A percentile compares a stretch with the other conserved stretches of the same genome.
Conservation (phyloP, 305 asterid species). For the Fraxinus sp. region DNA sequence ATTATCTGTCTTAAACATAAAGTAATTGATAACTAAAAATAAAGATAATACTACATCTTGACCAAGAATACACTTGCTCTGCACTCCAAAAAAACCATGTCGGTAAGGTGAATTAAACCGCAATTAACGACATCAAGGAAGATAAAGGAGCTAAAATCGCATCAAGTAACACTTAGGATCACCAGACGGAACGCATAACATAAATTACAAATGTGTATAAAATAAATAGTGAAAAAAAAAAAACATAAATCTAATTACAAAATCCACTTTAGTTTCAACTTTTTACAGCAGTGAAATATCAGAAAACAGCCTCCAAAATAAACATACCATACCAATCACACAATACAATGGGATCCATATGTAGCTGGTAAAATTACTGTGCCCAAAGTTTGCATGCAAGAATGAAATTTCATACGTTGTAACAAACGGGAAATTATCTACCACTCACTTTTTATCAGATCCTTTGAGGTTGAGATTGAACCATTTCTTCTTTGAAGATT, state of each 20-base stretch:
- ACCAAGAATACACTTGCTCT: not conserved
- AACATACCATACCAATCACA: slow-evolving; percentile 22
- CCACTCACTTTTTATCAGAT: slow-evolving; percentile 34
- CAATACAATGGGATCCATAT: slow-evolving; percentile 27
- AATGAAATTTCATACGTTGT: slow-evolving; percentile 28
- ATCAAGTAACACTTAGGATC: not conserved
- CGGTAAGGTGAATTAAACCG: not conserved
- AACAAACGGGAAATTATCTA: not conserved
- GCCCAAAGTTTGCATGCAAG: slow-evolving; percentile 27
- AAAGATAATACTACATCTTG: not conserved
- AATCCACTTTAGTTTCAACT: slow-evolving; percentile 35
- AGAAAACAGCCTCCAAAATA: slow-evolving; percentile 18
- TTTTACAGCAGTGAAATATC: slow-evolving; percentile 35
- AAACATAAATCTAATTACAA: slow-evolving; percentile 37
- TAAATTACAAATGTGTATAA: slow-evolving; percentile 11
- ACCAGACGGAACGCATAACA: not conserved
- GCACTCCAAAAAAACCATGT: not conserved
- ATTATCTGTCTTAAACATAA: slow-evolving; percentile 8
- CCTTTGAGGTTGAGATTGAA: slow-evolving; percentile 70
- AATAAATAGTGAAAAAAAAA: not conserved
- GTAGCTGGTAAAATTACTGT: slow-evolving; percentile 25
- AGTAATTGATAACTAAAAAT: not conserved
- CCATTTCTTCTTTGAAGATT: slow-evolving; percentile 78
- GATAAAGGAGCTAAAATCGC: not conserved
- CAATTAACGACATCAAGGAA: not conserved